Evolutionary conservation across 306 rosid species (phyloP), one percentile per base, ranked within the genome.

Genomic region (Elaeagnus macrophylla): DNA sequence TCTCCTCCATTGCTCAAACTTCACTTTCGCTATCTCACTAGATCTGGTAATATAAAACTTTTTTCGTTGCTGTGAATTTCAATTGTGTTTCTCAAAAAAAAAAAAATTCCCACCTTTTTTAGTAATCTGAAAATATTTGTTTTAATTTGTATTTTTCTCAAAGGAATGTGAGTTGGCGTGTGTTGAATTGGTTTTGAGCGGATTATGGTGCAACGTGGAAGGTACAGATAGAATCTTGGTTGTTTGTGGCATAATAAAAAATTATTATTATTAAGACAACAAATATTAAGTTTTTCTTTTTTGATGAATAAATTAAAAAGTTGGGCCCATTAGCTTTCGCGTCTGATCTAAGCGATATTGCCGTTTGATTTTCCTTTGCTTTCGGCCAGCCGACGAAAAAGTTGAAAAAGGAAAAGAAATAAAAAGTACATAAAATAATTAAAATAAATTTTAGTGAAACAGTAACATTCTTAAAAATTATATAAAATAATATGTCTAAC

Each of bases 1-100:
- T 83, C 72, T 72, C 86, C 55, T 86, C 95, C 97, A 89, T 86
- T 13, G 50, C 61, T 57, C 17, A 9, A 41, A 51, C 36, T 19
- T 53, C 53, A 38, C 35, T 57, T 32, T 53, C 20, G 8, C 51
- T 39, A 12, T 37, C 18, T 7, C 55, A 38, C 47, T 53, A 20
- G 11, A 47, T 12, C n/a, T 59, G 14, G 44, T 49, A 60, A 36
- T 37, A 57, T 40, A 67, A 85, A 82, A 77, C 88, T 67, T 67
- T 49, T 13, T 54, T 41, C 49, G 19, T 44, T 67, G 47, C 2
- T 42, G 63, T 59, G 77, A 57, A 68, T 65, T 74, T 57, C 71
- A 55, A 73, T 45, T 37, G 46, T 48, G 15, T 16, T 1, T 15
- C 48, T 63, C 14, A n/a, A n/a, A n/a, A n/a, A n/a, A n/a, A n/a